These are phyloP conservation scores for Lactarius tabidus DNA, from an alignment of 768 basidiomycete species.

Conservation along the genomic window DNA sequence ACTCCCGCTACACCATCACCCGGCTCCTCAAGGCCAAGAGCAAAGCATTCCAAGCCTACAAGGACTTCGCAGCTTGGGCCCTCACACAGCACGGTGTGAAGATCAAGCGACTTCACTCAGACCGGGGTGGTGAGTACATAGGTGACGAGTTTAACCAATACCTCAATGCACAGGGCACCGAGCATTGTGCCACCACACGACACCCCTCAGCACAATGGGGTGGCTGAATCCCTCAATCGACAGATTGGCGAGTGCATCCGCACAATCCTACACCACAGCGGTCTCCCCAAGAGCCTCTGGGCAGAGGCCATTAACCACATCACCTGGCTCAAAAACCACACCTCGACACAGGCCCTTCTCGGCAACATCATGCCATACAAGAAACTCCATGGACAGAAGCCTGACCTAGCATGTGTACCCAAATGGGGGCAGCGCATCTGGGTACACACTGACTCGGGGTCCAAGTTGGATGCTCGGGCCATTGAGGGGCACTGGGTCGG, in stretches of 20 bases:
- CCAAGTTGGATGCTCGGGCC: slow-evolving; percentile 23
- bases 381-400: slow-evolving; percentile 26
- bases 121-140: background rate
- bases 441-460: slow-evolving; percentile 6
- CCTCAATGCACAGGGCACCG: background rate
- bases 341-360: slow-evolving; percentile 24
- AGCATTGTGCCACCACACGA: background rate
- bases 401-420: slow-evolving; percentile 25
- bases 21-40: too few species aligned
- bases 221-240: slow-evolving; percentile 1
- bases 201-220: slow-evolving; percentile 5
- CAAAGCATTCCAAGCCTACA: background rate
- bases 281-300: slow-evolving; percentile 31
- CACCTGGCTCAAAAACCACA: slow-evolving; percentile 12
- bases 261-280: background rate
- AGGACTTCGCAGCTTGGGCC: background rate
- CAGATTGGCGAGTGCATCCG: background rate
- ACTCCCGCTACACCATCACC: too few species aligned
- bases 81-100: background rate
- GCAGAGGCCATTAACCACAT: slow-evolving; percentile 27
- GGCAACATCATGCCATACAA: slow-evolving; percentile 31
- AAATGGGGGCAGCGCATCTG: slow-evolving; percentile 21
- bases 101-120: background rate
- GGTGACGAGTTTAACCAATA: too few species aligned
- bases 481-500: slow-evolving; percentile 34